Evolutionary conservation across 805 yeast species (phyloP).

Genomic region (Tetrapisispora nanseiensis): DNA sequence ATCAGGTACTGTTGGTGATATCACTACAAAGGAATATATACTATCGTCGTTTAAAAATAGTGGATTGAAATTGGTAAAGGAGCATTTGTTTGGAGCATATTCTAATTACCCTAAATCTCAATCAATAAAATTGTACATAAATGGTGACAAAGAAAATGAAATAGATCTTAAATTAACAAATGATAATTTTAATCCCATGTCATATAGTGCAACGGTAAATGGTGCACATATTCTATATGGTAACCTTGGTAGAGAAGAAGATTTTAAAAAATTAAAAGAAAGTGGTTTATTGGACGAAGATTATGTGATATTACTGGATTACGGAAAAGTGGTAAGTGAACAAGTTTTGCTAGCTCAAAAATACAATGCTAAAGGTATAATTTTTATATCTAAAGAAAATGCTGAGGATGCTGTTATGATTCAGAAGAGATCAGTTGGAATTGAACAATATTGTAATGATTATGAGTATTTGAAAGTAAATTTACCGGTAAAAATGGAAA

Average conservation of each 20-base stretch:
- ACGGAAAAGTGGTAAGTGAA: constrained; percentile 45
- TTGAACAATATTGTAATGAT: constrained; percentile 42
- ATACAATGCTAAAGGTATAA: constrained; percentile 49
- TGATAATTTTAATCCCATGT: constrained; percentile 56
- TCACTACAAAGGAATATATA: constrained; percentile 57
- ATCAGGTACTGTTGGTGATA: constrained; percentile 83
- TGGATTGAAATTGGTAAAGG: constrained; percentile 37
- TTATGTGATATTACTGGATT: constrained; percentile 48
- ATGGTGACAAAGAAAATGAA: constrained; percentile 16
- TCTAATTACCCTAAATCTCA: constrained; percentile 52
- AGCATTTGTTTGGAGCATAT: constrained; percentile 39
- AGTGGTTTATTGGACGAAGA: constrained; percentile 35
- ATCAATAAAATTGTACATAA: constrained; percentile 13
- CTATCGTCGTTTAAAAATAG: constrained; percentile 44
- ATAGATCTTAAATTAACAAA: constrained; percentile 19
- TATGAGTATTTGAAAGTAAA: not conserved
- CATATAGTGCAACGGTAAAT: constrained; percentile 45
- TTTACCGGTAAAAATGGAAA: constrained; percentile 30
- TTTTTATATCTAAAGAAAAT: constrained; percentile 49
- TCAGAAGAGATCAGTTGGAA: constrained; percentile 40
- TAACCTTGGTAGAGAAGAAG: constrained; percentile 53
- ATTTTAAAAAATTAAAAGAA: constrained; percentile 35
- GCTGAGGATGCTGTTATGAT: constrained; percentile 18
- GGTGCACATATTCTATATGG: constrained; percentile 48
- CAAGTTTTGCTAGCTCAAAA: constrained; percentile 46